Conservation (phyloP, 2,329 filamentous ascomycete genomes). For the Aspergillus hortae region DNA sequence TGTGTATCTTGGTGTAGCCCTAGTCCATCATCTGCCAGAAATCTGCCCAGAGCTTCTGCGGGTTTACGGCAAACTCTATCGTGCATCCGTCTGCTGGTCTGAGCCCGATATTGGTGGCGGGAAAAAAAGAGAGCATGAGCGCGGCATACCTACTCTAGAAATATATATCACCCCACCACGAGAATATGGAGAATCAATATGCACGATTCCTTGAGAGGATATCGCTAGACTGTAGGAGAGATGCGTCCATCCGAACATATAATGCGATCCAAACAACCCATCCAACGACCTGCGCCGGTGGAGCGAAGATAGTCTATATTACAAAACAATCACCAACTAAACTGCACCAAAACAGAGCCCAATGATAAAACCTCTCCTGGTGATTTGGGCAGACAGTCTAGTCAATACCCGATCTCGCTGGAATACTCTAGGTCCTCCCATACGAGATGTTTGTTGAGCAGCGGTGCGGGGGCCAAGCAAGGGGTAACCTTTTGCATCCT, state of each 20-base stretch:
- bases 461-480: slow-evolving; percentile 1
- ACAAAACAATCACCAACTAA: neutral
- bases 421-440: neutral
- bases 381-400: neutral
- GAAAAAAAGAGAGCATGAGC: too few relatives aligned
- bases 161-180: too few relatives aligned
- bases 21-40: neutral
- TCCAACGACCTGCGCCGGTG: neutral
- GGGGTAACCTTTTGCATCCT: slow-evolving; percentile 23
- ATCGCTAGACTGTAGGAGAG: neutral
- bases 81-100: neutral
- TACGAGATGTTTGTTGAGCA: neutral
- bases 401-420: neutral
- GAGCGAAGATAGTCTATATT: neutral
- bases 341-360: neutral
- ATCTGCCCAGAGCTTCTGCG: neutral
- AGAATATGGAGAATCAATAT: neutral
- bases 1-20: slow-evolving; percentile 9
- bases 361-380: neutral
- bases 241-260: neutral
- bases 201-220: neutral
- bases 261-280: neutral
- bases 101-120: too few relatives aligned
- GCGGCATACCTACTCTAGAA: too few relatives aligned
- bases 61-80: neutral